Conservation (phyloP, 306 rosid species). For the Biancaea sappan region DNA sequence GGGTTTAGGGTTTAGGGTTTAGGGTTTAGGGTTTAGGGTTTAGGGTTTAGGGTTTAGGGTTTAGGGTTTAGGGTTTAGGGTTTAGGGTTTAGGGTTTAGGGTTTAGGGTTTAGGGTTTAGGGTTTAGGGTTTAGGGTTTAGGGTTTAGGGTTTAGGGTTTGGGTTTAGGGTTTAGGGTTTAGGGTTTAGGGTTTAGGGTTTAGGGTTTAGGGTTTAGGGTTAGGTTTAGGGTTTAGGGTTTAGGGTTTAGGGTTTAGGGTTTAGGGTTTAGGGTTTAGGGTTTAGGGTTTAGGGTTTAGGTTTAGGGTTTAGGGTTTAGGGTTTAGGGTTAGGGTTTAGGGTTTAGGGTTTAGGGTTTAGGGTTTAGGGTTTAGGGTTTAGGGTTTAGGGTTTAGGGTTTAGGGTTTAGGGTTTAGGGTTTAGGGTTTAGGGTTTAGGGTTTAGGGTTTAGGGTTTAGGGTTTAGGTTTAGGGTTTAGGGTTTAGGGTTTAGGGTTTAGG, state of each 20-base stretch:
- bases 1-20: not conserved
- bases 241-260: conserved; percentile 15
- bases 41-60: not conserved
- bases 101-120: conserved; percentile 12
- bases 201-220: not conserved
- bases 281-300: conserved; percentile 15
- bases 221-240: conserved; percentile 4
- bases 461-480: not conserved
- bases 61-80: not conserved
- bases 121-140: conserved; percentile 22
- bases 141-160: not conserved
- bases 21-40: conserved; percentile 1
- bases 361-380: conserved; percentile 20
- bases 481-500: conserved; percentile 8
- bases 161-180: conserved; percentile 14
- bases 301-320: conserved; percentile 24
- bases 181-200: not conserved
- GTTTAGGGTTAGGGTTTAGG: conserved; percentile 19
- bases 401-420: conserved; percentile 5
- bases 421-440: conserved; percentile 4
- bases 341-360: conserved; percentile 9
- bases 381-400: not conserved
- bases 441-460: not conserved
- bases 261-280: not conserved
- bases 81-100: conserved; percentile 18